Evolutionary conservation across 345 rosid species (phyloP).

Genomic region (Arabidopsis arenosa): DNA sequence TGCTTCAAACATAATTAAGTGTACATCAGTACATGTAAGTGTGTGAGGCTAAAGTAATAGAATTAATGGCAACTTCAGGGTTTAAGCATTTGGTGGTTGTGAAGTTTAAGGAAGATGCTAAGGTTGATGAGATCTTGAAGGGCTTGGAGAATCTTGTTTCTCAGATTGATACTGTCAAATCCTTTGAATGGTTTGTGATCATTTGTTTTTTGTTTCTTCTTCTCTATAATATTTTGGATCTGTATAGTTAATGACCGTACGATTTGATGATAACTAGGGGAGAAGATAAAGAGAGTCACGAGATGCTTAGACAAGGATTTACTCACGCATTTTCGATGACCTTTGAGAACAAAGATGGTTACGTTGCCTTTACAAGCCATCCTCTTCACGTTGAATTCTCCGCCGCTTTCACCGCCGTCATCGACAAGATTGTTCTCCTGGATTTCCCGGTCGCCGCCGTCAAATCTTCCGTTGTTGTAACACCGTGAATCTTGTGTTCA

Average conservation of each 20-base stretch:
- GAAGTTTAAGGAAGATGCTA: slow-evolving; percentile 78
- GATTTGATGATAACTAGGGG: slow-evolving; percentile 62
- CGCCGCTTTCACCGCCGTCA: slow-evolving; percentile 69
- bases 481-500: slow-evolving; percentile 29
- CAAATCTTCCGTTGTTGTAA: slow-evolving; percentile 49
- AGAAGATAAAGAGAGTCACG: slow-evolving; percentile 73
- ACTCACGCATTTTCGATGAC: slow-evolving; percentile 85
- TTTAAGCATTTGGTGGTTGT: slow-evolving; percentile 87
- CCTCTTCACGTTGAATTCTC: slow-evolving; percentile 83
- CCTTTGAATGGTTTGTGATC: slow-evolving; percentile 71
- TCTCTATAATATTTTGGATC: not conserved
- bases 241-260: not conserved
- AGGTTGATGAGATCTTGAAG: slow-evolving; percentile 70
- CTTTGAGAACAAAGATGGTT: slow-evolving; percentile 79
- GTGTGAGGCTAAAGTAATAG: slow-evolving; percentile 18
- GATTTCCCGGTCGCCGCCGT: slow-evolving; percentile 63
- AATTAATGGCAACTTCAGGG: slow-evolving; percentile 55
- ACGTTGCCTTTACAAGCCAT: slow-evolving; percentile 61
- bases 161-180: slow-evolving; percentile 77
- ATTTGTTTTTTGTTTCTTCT: not conserved
- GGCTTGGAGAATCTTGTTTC: slow-evolving; percentile 85
- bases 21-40: not conserved
- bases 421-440: slow-evolving; percentile 78
- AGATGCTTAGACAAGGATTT: slow-evolving; percentile 93
- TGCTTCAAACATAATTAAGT: slow-evolving; percentile 22